Evolutionary conservation across 129 eudicot species (phyloP).

Genomic region (Pseudognaphalium luteoalbum): DNA sequence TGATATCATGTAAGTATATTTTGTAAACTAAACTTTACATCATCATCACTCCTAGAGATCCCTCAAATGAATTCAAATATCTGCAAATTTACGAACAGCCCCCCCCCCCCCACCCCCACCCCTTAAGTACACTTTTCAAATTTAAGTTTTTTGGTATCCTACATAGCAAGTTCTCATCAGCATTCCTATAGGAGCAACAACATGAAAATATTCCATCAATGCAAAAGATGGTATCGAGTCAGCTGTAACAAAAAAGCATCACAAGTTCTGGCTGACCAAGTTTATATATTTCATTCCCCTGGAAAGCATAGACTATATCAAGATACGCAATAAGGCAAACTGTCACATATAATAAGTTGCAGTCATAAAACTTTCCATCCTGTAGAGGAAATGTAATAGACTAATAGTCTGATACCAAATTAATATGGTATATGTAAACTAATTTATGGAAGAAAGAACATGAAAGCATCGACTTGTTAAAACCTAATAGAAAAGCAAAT

Average conservation of each 20-base stretch:
- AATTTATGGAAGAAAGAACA: too few species aligned
- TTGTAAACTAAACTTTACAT: not conserved
- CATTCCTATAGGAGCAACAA: not conserved
- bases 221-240: not conserved
- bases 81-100: too few species aligned
- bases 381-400: not conserved
- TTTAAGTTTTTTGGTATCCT: not conserved
- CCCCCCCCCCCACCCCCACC: not conserved
- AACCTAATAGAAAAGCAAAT: not conserved
- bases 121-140: constrained; percentile 1
- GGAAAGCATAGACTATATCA: constrained; percentile 2
- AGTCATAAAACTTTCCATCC: not conserved
- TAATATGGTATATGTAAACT: too few species aligned
- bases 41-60: constrained; percentile 17
- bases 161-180: not conserved
- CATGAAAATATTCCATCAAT: too few species aligned
- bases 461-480: not conserved
- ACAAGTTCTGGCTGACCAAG: constrained; percentile 17
- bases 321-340: not conserved
- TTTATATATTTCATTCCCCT: constrained; percentile 1
- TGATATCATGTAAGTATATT: not conserved
- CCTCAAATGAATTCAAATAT: constrained; percentile 14
- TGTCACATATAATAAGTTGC: constrained; percentile 10
- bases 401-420: not conserved
- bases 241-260: not conserved